Evolutionary conservation across 768 basidiomycete species (phyloP).

Genomic region (Holtermannia corniformis): DNA sequence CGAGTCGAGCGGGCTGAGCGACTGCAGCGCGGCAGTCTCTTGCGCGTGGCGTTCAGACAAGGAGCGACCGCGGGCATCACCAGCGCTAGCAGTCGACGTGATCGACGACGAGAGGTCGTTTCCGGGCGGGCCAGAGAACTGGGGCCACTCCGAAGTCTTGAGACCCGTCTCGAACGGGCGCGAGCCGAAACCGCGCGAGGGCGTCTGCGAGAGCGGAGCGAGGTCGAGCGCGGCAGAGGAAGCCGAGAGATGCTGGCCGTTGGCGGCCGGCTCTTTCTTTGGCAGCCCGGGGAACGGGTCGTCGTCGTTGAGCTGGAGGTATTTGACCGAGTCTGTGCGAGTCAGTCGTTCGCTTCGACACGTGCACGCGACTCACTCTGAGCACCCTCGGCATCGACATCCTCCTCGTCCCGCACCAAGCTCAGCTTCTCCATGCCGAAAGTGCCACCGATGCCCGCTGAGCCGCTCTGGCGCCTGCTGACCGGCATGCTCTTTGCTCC

Average conservation of each 20-base stretch:
- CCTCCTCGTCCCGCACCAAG: slow-evolving; percentile 35
- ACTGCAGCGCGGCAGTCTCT: slow-evolving; percentile 10
- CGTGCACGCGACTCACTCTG: slow-evolving; percentile 17
- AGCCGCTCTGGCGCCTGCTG: slow-evolving; percentile 30
- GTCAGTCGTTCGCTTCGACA: background rate
- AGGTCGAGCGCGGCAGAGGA: slow-evolving; percentile 89
- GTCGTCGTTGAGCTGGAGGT: slow-evolving; percentile 65
- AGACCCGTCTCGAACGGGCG: slow-evolving; percentile 48
- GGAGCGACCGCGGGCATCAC: slow-evolving; percentile 9
- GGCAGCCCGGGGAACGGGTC: slow-evolving; percentile 61
- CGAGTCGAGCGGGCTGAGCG: background rate
- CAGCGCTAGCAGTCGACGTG: slow-evolving; percentile 5
- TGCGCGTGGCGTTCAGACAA: slow-evolving; percentile 14
- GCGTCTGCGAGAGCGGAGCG: slow-evolving; percentile 76
- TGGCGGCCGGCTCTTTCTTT: slow-evolving; percentile 11
- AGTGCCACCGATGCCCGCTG: slow-evolving; percentile 20
- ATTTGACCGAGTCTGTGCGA: slow-evolving; percentile 31
- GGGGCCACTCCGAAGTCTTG: slow-evolving; percentile 81
- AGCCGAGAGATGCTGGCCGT: slow-evolving; percentile 55
- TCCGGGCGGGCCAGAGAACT: slow-evolving; percentile 52
- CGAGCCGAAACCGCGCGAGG: slow-evolving; percentile 52
- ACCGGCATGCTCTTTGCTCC: slow-evolving; percentile 40
- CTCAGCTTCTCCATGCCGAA: slow-evolving; percentile 41
- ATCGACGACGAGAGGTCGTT: slow-evolving; percentile 11
- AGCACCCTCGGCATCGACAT: slow-evolving; percentile 36